phyloP scores from a whole-genome alignment of 805 yeast species.

The Torulaspora indica region DNA sequence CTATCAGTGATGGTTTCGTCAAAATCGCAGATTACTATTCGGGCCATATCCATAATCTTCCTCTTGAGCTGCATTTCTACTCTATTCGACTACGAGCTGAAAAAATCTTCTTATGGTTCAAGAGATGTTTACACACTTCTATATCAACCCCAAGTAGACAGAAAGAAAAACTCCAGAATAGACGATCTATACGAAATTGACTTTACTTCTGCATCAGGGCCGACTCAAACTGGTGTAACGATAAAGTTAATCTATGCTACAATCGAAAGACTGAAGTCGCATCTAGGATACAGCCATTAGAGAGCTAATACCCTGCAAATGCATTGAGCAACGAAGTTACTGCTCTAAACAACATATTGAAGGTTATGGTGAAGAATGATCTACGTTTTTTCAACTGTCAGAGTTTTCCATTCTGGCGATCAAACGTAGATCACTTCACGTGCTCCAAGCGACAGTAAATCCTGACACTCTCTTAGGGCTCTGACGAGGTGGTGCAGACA shows the following conservation, averaged over 20 bases:
- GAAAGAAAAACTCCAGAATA: conserved; percentile 5
- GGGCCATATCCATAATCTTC: conserved; percentile 5
- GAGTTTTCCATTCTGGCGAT: not conserved
- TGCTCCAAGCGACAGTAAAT: not conserved
- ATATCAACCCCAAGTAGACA: conserved; percentile 29
- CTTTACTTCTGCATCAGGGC: conserved; percentile 9
- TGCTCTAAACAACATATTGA: not conserved
- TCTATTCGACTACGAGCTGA: not conserved
- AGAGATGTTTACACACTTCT: conserved; percentile 33
- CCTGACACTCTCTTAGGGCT: not conserved
- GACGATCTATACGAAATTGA: too few relatives aligned
- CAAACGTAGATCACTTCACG: not conserved
- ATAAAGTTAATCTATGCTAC: conserved; percentile 21
- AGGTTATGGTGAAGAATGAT: not conserved
- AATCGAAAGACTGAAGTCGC: conserved; percentile 8
- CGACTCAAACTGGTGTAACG: conserved; percentile 32
- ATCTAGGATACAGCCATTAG: conserved; percentile 3
- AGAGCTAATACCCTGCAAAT: conserved; percentile 5
- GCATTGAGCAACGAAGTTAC: conserved; percentile 15
- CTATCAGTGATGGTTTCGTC: conserved; percentile 33
- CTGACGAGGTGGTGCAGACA: too few relatives aligned
- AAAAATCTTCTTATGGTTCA: not conserved
- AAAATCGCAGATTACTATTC: conserved; percentile 29
- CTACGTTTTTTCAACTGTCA: not conserved
- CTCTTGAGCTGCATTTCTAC: not conserved